phyloP scores from a whole-genome alignment of 176 grass and related monocot species.

The Avena eriantha region DNA sequence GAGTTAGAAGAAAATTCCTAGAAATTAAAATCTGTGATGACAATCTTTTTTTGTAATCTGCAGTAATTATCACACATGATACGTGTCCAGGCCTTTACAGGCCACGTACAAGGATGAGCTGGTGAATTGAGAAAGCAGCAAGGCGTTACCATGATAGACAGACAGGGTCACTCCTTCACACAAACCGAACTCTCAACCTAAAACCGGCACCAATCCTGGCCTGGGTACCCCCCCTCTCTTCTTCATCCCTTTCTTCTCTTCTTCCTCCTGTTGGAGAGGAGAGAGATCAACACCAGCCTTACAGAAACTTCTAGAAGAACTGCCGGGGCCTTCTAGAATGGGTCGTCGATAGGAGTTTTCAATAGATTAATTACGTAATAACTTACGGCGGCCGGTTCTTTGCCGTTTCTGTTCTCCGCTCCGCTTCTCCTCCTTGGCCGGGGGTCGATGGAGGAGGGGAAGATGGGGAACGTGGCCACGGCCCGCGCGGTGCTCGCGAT shows the following conservation, averaged over 20 bases:
- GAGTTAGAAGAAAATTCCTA: too few species aligned
- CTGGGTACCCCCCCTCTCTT: background rate
- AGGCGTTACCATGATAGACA: background rate
- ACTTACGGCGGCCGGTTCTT: background rate
- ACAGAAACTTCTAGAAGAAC: conserved; percentile 26
- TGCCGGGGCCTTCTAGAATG: conserved; percentile 6
- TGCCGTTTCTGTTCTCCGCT: conserved; percentile 35
- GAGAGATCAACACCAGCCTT: background rate
- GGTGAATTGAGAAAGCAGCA: background rate
- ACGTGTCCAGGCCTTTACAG: background rate
- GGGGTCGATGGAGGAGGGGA: conserved; percentile 62
- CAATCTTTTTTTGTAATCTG: background rate
- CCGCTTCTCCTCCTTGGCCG: background rate
- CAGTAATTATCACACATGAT: background rate
- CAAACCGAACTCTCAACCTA: conserved; percentile 54
- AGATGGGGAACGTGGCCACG: conserved; percentile 57
- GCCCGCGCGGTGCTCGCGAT: conserved; percentile 76
- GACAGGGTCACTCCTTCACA: conserved; percentile 12
- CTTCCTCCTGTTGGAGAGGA: background rate
- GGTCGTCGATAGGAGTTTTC: conserved; percentile 36
- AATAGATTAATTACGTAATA: background rate
- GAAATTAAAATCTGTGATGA: too few species aligned
- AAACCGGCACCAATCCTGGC: conserved; percentile 3
- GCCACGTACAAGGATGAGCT: background rate
- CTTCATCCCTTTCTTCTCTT: background rate